These are phyloP conservation scores for Silene coronaria DNA, from an alignment of 179 eudicot genomes.

Conservation along the genomic window DNA sequence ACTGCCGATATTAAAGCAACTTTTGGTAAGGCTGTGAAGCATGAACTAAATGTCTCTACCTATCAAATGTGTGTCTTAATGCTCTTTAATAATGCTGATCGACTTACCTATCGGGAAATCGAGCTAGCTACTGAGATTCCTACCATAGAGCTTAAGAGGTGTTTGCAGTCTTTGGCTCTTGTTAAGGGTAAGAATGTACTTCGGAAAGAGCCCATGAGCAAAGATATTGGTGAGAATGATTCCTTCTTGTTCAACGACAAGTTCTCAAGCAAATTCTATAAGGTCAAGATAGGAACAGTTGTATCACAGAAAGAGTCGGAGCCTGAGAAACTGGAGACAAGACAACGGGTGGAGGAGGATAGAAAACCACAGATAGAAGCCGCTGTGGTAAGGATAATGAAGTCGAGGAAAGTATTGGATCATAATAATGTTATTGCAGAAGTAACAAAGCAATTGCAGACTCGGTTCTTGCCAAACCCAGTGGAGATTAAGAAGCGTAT, in stretches of 20 bases:
- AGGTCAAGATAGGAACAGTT: conserved; percentile 80
- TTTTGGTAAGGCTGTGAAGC: conserved; percentile 79
- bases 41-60: conserved; percentile 81
- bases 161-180: conserved; percentile 72
- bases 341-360: conserved; percentile 73
- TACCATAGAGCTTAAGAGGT: conserved; percentile 60
- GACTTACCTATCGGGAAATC: conserved; percentile 57
- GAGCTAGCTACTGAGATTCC: conserved; percentile 83
- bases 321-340: conserved; percentile 64
- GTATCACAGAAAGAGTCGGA: conserved; percentile 78
- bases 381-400: conserved; percentile 73
- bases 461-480: conserved; percentile 65
- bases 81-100: conserved; percentile 68
- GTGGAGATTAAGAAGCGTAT: conserved; percentile 77
- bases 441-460: conserved; percentile 72
- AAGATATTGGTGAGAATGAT: conserved; percentile 62
- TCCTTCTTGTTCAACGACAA: conserved; percentile 59
- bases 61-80: conserved; percentile 81
- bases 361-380: conserved; percentile 83
- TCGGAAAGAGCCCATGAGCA: conserved; percentile 76
- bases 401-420: conserved; percentile 64
- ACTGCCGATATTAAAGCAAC: conserved; percentile 75
- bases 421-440: conserved; percentile 66
- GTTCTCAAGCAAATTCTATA: conserved; percentile 62
- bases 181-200: conserved; percentile 82